phyloP scores from a whole-genome alignment of 257 asterid species.

The Solanum chmielewskii region DNA sequence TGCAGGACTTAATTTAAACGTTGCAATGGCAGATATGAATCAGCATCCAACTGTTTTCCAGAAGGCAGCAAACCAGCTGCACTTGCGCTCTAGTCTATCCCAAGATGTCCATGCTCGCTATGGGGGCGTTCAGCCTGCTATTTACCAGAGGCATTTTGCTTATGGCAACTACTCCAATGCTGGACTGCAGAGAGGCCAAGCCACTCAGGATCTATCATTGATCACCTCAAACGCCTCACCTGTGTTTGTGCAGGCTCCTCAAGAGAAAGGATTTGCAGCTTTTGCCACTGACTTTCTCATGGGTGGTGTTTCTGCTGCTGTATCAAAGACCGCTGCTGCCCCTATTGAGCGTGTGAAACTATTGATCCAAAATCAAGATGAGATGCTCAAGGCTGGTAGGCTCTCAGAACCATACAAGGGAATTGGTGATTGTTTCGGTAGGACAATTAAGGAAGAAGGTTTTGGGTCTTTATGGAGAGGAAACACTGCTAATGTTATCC shows the following conservation, averaged over 20 bases:
- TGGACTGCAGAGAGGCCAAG: constrained; percentile 39
- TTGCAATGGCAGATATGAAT: constrained; percentile 51
- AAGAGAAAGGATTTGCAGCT: constrained; percentile 61
- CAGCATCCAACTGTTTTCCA: constrained; percentile 48
- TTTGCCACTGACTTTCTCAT: constrained; percentile 82
- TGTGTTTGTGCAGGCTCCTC: constrained; percentile 77
- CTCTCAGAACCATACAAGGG: constrained; percentile 88
- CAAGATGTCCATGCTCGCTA: constrained; percentile 45
- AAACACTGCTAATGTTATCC: constrained; percentile 86
- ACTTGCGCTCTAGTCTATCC: constrained; percentile 43
- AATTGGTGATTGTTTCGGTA: constrained; percentile 71
- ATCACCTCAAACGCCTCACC: constrained; percentile 75
- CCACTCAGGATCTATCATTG: constrained; percentile 44
- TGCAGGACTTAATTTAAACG: constrained; percentile 5
- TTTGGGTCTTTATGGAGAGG: constrained; percentile 75
- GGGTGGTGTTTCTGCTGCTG: constrained; percentile 98
- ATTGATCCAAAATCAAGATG: constrained; percentile 89
- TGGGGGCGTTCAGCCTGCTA: constrained; percentile 41
- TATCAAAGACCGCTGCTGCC: constrained; percentile 88
- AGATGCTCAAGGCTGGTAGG: constrained; percentile 77
- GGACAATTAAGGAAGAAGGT: constrained; percentile 70
- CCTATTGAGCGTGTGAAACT: constrained; percentile 95
- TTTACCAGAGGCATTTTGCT: constrained; percentile 42
- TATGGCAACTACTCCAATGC: constrained; percentile 55
- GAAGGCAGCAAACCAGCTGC: constrained; percentile 71